These are phyloP conservation scores for Coemansia sp. DNA, from an alignment of 192 early-diverging fungal genomes.

Conservation along the genomic window DNA sequence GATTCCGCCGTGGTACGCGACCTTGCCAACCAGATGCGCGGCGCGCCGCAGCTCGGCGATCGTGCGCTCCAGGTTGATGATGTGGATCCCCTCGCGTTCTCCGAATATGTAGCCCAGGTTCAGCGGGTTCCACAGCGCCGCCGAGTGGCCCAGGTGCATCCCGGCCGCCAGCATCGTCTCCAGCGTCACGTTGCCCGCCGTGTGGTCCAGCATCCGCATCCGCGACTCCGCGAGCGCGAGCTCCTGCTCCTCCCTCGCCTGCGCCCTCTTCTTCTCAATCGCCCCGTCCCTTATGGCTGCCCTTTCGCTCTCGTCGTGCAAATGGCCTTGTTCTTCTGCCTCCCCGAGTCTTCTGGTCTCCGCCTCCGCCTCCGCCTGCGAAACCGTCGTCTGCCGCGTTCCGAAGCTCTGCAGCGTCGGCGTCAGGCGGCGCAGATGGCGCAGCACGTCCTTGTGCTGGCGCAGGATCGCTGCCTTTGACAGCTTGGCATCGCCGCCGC, in stretches of 20 bases:
- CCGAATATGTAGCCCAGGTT: constrained; percentile 91
- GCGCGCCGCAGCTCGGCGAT: constrained; percentile 82
- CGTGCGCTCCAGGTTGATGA: constrained; percentile 94
- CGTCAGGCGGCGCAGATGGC: constrained; percentile 17
- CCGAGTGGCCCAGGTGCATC: constrained; percentile 87
- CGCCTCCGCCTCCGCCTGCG: background rate
- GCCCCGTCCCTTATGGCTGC: too few species aligned
- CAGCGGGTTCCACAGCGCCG: constrained; percentile 72
- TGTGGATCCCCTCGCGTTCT: constrained; percentile 81
- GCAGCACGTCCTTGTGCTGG: background rate
- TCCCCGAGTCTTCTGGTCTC: too few species aligned
- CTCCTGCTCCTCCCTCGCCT: too few species aligned
- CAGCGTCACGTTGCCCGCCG: constrained; percentile 58
- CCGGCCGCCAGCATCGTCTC: constrained; percentile 75
- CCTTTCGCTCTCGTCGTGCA: too few species aligned
- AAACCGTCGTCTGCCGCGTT: constrained; percentile 7
- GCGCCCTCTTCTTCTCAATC: too few species aligned
- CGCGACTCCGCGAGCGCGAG: background rate
- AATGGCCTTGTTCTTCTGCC: background rate
- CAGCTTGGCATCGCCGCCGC: too few species aligned
- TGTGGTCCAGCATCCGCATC: constrained; percentile 4
- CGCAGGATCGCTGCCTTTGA: background rate
- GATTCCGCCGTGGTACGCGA: constrained; percentile 75
- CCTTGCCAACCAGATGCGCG: constrained; percentile 66
- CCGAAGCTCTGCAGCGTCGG: constrained; percentile 19